Conservation (phyloP, 768 basidiomycete genomes). For the Kwoniella sp. region DNA sequence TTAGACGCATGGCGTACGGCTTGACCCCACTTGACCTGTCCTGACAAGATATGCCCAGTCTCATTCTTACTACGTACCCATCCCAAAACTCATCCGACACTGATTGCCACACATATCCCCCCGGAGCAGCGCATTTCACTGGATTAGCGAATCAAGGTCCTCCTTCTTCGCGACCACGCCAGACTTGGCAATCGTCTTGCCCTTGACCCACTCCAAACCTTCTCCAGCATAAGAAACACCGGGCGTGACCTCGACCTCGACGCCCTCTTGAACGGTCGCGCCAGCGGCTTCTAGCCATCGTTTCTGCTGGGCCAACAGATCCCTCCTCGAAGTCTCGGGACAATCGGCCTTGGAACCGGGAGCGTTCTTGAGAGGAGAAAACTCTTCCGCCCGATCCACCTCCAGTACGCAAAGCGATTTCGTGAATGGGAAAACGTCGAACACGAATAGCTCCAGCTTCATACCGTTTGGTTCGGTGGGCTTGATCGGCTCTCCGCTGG, state of each 20-base stretch:
- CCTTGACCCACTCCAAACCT: constrained; percentile 76
- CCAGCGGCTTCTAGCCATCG: constrained; percentile 81
- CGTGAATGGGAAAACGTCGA: constrained; percentile 96
- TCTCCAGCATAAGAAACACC: constrained; percentile 89
- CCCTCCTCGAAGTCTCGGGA: constrained; percentile 84
- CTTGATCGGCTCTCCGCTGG: constrained; percentile 70
- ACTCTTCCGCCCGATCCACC: constrained; percentile 84
- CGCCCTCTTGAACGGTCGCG: constrained; percentile 68
- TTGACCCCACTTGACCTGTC: no score
- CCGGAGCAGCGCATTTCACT: neutral
- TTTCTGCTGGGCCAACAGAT: constrained; percentile 83
- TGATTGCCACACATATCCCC: no score
- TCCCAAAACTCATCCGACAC: no score
- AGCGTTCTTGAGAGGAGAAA: constrained; percentile 96
- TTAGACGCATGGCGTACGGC: no score
- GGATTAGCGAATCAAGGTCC: constrained; percentile 6
- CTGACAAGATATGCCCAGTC: no score
- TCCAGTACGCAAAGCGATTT: constrained; percentile 71
- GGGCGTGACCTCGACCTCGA: constrained; percentile 89
- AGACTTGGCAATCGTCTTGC: constrained; percentile 74
- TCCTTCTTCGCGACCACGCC: constrained; percentile 58
- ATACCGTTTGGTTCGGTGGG: constrained; percentile 93
- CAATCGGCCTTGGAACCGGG: constrained; percentile 88
- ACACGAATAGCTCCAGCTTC: constrained; percentile 98
- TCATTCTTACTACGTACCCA: no score